phyloP scores from a whole-genome alignment of 2,329 filamentous ascomycete genomes.

The Colletotrichum liaoningense region DNA sequence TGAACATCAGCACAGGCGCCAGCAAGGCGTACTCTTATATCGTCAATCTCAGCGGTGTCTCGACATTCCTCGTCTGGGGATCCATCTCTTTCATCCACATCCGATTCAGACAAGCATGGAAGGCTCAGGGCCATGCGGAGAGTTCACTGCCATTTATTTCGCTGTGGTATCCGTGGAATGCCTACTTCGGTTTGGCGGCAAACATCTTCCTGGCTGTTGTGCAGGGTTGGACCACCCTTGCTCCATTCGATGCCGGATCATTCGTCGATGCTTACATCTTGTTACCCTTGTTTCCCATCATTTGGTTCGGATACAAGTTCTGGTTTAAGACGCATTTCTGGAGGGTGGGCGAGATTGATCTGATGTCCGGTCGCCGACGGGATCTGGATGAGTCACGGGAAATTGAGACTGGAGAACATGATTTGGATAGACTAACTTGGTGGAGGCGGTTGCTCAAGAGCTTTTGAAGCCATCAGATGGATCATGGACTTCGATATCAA shows the following conservation, averaged over 20 bases:
- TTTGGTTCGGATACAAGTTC: constrained; percentile 67
- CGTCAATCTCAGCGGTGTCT: constrained; percentile 76
- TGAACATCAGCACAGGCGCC: constrained; percentile 77
- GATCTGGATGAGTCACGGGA: constrained; percentile 63
- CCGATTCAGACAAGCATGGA: constrained; percentile 75
- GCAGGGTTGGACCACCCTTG: constrained; percentile 70
- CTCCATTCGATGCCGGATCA: constrained; percentile 66
- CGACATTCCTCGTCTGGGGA: constrained; percentile 79
- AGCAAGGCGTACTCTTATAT: constrained; percentile 75
- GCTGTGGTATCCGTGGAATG: constrained; percentile 66
- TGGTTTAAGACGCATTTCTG: constrained; percentile 64
- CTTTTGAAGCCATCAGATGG: constrained; percentile 46
- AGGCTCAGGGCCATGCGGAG: constrained; percentile 64
- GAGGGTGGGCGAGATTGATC: constrained; percentile 64
- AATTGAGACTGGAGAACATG: constrained; percentile 42
- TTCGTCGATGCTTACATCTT: constrained; percentile 75
- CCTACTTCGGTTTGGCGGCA: constrained; percentile 68
- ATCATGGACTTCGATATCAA: neutral
- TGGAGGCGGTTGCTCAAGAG: constrained; percentile 58
- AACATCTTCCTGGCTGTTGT: constrained; percentile 71
- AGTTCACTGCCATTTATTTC: constrained; percentile 67
- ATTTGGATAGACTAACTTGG: constrained; percentile 42
- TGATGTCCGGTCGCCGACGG: constrained; percentile 64
- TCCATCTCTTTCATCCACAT: constrained; percentile 78
- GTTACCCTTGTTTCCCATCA: constrained; percentile 68